Evolutionary conservation across 257 asterid genomes (phyloP).

Genomic region (Solanum sitiens): DNA sequence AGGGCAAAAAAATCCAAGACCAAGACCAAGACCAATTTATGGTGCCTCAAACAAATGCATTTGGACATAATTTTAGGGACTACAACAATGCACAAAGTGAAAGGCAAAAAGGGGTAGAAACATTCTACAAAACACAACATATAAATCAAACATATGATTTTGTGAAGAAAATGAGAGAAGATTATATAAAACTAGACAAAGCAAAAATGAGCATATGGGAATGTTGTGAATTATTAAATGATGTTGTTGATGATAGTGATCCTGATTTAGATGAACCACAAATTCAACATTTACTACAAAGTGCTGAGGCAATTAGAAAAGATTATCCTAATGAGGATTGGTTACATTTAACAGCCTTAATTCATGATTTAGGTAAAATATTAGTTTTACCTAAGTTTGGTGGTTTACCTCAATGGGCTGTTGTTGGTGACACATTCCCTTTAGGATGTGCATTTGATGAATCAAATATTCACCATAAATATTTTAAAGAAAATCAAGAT

Average conservation of each 20-base stretch:
- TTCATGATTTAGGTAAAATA: constrained; percentile 38
- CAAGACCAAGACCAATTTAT: neutral
- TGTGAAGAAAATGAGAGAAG: constrained; percentile 20
- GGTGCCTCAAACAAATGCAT: constrained; percentile 1
- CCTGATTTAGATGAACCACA: constrained; percentile 35
- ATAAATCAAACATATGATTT: neutral
- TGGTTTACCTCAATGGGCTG: constrained; percentile 35
- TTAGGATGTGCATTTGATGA: constrained; percentile 34
- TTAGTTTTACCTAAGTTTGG: constrained; percentile 21
- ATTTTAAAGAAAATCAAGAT: constrained; percentile 24
- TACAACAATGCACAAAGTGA: constrained; percentile 1
- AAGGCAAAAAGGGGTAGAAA: constrained; percentile 4
- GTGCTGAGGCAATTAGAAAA: constrained; percentile 30
- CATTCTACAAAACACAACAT: neutral
- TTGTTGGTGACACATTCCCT: constrained; percentile 39
- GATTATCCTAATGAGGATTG: constrained; percentile 29
- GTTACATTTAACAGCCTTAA: constrained; percentile 26
- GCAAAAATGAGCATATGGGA: constrained; percentile 33
- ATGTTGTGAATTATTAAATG: constrained; percentile 25
- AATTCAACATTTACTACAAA: constrained; percentile 27
- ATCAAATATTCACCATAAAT: constrained; percentile 28
- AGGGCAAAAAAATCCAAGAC: neutral
- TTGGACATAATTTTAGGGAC: neutral
- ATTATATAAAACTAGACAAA: constrained; percentile 18
- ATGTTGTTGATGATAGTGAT: constrained; percentile 31